These are phyloP conservation scores for Arachis monticola DNA, from an alignment of 331 rosid species.

Conservation along the genomic window DNA sequence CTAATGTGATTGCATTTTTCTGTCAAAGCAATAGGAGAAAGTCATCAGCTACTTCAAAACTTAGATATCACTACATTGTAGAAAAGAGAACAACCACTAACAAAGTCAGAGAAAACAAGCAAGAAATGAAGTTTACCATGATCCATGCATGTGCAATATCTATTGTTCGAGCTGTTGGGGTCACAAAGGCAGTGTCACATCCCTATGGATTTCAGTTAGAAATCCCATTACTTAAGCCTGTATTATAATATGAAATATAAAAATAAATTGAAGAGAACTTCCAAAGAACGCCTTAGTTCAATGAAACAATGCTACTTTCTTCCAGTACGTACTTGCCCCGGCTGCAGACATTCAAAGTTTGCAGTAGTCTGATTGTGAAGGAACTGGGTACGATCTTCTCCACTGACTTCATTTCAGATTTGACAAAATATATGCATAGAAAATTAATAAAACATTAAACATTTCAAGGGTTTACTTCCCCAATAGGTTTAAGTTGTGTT, in stretches of 20 bases:
- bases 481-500: not conserved
- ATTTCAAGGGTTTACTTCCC: conserved; percentile 17
- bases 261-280: conserved; percentile 43
- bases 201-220: conserved; percentile 81
- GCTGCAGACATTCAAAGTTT: conserved; percentile 69
- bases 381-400: conserved; percentile 88
- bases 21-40: conserved; percentile 43
- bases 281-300: conserved; percentile 33
- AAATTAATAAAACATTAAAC: conserved; percentile 33
- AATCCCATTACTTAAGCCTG: conserved; percentile 74
- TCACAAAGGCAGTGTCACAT: conserved; percentile 93
- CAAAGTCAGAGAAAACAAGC: conserved; percentile 2
- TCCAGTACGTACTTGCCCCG: conserved; percentile 72
- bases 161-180: conserved; percentile 96
- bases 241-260: conserved; percentile 53
- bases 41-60: conserved; percentile 1
- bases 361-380: conserved; percentile 98
- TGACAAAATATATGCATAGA: conserved; percentile 31
- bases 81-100: conserved; percentile 34
- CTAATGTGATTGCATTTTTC: conserved; percentile 74
- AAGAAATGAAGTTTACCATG: conserved; percentile 65
- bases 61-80: conserved; percentile 17
- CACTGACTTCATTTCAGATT: conserved; percentile 63
- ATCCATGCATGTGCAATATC: conserved; percentile 91
- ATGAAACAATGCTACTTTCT: conserved; percentile 37